Conservation (phyloP, 2,329 filamentous ascomycete species). For the Ascochyta rabiei region DNA sequence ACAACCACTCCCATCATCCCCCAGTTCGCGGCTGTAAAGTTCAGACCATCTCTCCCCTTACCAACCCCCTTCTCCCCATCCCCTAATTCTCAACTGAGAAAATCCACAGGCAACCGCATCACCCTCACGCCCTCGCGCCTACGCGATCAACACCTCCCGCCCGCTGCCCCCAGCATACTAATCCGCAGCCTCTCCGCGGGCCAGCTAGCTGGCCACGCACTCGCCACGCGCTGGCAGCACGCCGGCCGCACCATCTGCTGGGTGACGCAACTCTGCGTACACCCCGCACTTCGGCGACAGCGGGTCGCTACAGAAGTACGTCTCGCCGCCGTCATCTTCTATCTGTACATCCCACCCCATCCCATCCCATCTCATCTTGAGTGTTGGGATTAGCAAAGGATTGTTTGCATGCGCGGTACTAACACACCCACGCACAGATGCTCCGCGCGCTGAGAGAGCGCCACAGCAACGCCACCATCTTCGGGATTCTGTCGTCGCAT, state of each 20-base stretch:
- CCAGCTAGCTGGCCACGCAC: background rate
- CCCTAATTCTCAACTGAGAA: too few relatives aligned
- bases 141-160: background rate
- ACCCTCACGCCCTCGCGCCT: background rate
- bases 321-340: too few relatives aligned
- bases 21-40: too few relatives aligned
- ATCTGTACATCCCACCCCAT: too few relatives aligned
- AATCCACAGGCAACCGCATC: too few relatives aligned
- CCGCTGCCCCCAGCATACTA: background rate
- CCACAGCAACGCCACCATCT: background rate
- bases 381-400: too few relatives aligned
- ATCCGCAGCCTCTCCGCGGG: background rate
- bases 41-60: too few relatives aligned
- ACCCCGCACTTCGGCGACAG: background rate
- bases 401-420: too few relatives aligned
- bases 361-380: too few relatives aligned
- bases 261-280: background rate
- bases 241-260: background rate
- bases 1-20: too few relatives aligned
- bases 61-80: too few relatives aligned
- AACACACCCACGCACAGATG: too few relatives aligned
- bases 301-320: background rate
- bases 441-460: background rate
- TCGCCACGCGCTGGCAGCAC: background rate
- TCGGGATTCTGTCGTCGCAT: background rate